A percentile compares a stretch with the other conserved stretches of the same genome.
Conservation (phyloP, 73 alveolate genomes). For the Blepharisma japonicum region DNA sequence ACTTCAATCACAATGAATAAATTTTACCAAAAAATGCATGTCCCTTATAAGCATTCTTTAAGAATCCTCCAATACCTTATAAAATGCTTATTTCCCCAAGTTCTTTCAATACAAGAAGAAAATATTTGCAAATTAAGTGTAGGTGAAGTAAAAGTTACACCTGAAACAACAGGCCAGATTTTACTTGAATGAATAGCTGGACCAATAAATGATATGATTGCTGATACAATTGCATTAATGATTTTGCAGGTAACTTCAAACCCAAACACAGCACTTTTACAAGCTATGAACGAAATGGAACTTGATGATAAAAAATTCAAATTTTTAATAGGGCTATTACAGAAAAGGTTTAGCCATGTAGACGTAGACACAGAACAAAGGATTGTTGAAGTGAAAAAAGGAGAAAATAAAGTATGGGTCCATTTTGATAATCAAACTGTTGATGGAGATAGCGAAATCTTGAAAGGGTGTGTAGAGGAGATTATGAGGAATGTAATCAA, state of each 20-base stretch:
- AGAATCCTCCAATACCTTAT: slow-evolving; percentile 42
- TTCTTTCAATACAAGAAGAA: background rate
- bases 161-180: slow-evolving; percentile 26
- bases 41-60: slow-evolving; percentile 51
- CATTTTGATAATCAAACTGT: slow-evolving; percentile 9
- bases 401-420: background rate
- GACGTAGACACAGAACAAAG: background rate
- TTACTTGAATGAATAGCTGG: slow-evolving; percentile 50
- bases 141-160: slow-evolving; percentile 30
- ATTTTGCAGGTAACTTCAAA: slow-evolving; percentile 46
- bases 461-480: background rate
- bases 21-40: slow-evolving; percentile 44
- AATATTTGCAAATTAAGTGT: slow-evolving; percentile 22
- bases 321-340: background rate
- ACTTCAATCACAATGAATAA: slow-evolving; percentile 49
- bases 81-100: slow-evolving; percentile 36
- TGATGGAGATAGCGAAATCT: background rate
- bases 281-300: slow-evolving; percentile 10
- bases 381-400: background rate
- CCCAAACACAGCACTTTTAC: slow-evolving; percentile 55
- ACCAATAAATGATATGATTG: slow-evolving; percentile 52
- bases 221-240: slow-evolving; percentile 57
- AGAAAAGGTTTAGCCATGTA: slow-evolving; percentile 5
- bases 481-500: slow-evolving; percentile 7
- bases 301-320: background rate